Base-by-base conservation (phyloP, 352 stramenopile genomes). In the Phytophthora rubi region DNA sequence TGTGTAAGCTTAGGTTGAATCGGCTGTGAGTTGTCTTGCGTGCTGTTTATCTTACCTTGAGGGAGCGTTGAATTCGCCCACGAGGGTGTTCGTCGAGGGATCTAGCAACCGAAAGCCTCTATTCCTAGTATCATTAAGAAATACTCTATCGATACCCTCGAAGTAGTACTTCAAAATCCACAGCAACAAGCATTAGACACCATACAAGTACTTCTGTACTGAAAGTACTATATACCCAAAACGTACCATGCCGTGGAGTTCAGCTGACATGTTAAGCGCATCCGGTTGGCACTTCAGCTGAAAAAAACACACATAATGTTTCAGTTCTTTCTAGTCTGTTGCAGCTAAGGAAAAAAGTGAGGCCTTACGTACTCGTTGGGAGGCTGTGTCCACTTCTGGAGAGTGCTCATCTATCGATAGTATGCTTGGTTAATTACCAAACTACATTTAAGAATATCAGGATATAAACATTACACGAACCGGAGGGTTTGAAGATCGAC, bases 171-270 rank as follows among this genome's bases (percentile, higher is more conserved):
- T 10, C 30, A 37, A 7, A 44, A 52, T 23, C 10, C 26, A 44
- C 16, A 52, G 42, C n/a, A 28, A 30, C 16, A 9, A 48, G 9
- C 6, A 3, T 18, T 23, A 48, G 7, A 48, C 18, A 3, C 16
- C 26, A 30, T 30, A 23, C 16, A 10, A 2, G 5, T 4, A 48
- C 16, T 15, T 21, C 18, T 21, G 18, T 21, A 21, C 18, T 21
- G 18, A 21, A 21, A 21, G n/a, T 13, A 28, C 26, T 1, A 51
- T n/a, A 10, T n/a, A 21, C 3, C 13, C 42, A 49, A 52, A 16
- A 47, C 65, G 37, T 68, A 89, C 82, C 71, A 88, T 82, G 32
- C 70, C 68, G n/a, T 82, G 35, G 7, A 84, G 48, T 59, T 89
- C 81, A n/a, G 71, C 66, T 9, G 77, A 61, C 54, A 79, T 70